These are phyloP conservation scores for Trichoderma oligosporum DNA, from an alignment of 2,329 filamentous ascomycete species.

Conservation along the genomic window DNA sequence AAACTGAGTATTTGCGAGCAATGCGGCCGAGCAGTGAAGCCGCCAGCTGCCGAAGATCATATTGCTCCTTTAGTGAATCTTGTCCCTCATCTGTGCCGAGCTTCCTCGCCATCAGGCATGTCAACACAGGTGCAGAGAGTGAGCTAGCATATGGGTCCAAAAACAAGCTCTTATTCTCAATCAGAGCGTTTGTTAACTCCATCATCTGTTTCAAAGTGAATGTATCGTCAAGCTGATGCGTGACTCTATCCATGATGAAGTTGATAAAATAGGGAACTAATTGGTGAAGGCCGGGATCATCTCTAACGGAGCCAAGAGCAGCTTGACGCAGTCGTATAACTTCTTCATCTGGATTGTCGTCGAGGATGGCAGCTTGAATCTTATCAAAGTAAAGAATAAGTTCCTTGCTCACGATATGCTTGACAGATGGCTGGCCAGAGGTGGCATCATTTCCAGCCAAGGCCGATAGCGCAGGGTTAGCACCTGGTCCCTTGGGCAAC, in stretches of 20 bases:
- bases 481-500: slow-evolving; percentile 82
- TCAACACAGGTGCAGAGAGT: slow-evolving; percentile 82
- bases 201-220: slow-evolving; percentile 91
- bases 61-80: slow-evolving; percentile 60
- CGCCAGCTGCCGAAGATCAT: slow-evolving; percentile 77
- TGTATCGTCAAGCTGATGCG: slow-evolving; percentile 84
- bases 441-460: slow-evolving; percentile 82
- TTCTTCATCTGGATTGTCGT: slow-evolving; percentile 80
- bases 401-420: slow-evolving; percentile 94
- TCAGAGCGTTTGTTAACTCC: slow-evolving; percentile 78
- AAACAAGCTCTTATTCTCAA: slow-evolving; percentile 78
- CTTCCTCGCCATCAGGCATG: slow-evolving; percentile 77
- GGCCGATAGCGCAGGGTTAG: slow-evolving; percentile 75
- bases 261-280: slow-evolving; percentile 95
- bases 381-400: slow-evolving; percentile 96
- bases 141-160: slow-evolving; percentile 57
- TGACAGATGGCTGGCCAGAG: slow-evolving; percentile 83
- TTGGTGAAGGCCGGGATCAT: slow-evolving; percentile 91
- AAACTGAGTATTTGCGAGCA: slow-evolving; percentile 73
- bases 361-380: slow-evolving; percentile 81
- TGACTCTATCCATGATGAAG: slow-evolving; percentile 93
- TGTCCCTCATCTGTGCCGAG: slow-evolving; percentile 58
- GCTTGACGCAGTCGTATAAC: slow-evolving; percentile 70
- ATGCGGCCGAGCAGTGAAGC: slow-evolving; percentile 78
- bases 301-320: slow-evolving; percentile 77